phyloP scores from a whole-genome alignment of 73 alveolate genomes.

The Symbiodinium pilosum region DNA sequence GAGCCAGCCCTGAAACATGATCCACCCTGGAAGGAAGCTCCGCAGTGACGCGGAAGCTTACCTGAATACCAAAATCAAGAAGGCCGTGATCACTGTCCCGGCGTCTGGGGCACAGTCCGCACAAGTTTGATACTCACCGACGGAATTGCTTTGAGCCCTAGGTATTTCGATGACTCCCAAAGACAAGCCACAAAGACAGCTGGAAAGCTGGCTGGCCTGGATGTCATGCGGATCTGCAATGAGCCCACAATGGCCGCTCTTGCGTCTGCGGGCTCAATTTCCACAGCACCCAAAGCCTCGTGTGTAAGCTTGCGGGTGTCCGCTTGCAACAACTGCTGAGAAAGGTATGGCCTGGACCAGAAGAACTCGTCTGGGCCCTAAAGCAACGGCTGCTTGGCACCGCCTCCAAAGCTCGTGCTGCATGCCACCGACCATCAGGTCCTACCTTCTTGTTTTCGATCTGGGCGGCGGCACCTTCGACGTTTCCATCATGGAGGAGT shows the following conservation, averaged over 20 bases:
- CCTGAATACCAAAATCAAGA: constrained; percentile 43
- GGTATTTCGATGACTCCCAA: constrained; percentile 98
- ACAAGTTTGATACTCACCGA: too few species aligned
- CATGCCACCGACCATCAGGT: neutral
- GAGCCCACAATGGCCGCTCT: constrained; percentile 99
- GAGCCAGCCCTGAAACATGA: too few species aligned
- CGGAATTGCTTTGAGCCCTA: neutral
- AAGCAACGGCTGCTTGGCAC: neutral
- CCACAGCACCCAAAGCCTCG: neutral
- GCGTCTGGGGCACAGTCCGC: constrained; percentile 95
- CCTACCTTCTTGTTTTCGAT: constrained; percentile 72
- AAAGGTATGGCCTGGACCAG: constrained; percentile 86
- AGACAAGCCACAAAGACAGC: constrained; percentile 98
- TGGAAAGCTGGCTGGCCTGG: constrained; percentile 97
- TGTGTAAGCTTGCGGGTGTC: too few species aligned
- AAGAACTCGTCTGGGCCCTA: constrained; percentile 58
- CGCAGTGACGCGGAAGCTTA: constrained; percentile 96
- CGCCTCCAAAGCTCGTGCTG: neutral
- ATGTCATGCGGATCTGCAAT: constrained; percentile 98
- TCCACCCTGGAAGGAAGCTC: constrained; percentile 96
- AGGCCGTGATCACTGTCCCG: constrained; percentile 99
- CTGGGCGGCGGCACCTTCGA: constrained; percentile 98
- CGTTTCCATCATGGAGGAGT: constrained; percentile 96
- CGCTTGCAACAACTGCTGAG: neutral
- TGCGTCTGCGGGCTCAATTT: constrained; percentile 95